Percentiles rank a stretch among this genome's conserved stretches.
Conservation (phyloP, 2,329 filamentous ascomycete species). For the Cladophialophora chaetospira region DNA sequence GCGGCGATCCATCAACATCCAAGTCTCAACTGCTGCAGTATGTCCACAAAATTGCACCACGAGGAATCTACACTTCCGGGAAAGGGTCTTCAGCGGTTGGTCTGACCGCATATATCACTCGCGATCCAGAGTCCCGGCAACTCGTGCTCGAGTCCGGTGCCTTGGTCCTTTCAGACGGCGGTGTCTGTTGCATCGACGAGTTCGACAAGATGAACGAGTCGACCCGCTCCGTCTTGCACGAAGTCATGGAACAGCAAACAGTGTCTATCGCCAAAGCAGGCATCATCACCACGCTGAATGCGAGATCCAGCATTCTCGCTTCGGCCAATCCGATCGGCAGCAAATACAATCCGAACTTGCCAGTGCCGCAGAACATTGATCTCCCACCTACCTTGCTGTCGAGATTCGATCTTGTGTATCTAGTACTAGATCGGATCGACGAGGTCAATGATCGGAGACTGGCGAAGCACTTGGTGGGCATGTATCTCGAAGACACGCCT, state of each 20-base stretch:
- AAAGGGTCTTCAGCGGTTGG: conserved; percentile 76
- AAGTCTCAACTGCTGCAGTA: conserved; percentile 96
- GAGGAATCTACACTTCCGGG: conserved; percentile 75
- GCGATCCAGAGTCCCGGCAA: conserved; percentile 72
- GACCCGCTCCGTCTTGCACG: conserved; percentile 72
- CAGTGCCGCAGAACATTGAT: conserved; percentile 97
- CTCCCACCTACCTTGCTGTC: conserved; percentile 92
- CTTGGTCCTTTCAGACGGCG: conserved; percentile 71
- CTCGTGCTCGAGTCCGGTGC: conserved; percentile 75
- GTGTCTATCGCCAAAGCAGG: conserved; percentile 77
- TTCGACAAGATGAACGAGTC: conserved; percentile 80
- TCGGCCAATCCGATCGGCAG: conserved; percentile 98
- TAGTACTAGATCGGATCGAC: conserved; percentile 91
- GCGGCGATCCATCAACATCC: conserved; percentile 92
- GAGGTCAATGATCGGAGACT: conserved; percentile 85
- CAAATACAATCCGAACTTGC: conserved; percentile 93
- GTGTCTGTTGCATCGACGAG: conserved; percentile 77
- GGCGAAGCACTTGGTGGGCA: conserved; percentile 87
- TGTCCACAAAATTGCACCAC: conserved; percentile 95
- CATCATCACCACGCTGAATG: conserved; percentile 87
- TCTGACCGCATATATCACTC: conserved; percentile 75
- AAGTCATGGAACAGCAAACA: conserved; percentile 81
- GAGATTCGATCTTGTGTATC: conserved; percentile 94
- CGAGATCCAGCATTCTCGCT: conserved; percentile 90
- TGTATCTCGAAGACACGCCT: conserved; percentile 94